Base-by-base conservation (phyloP, 2,329 filamentous ascomycete genomes). In the Cryoendolithus antarcticus region DNA sequence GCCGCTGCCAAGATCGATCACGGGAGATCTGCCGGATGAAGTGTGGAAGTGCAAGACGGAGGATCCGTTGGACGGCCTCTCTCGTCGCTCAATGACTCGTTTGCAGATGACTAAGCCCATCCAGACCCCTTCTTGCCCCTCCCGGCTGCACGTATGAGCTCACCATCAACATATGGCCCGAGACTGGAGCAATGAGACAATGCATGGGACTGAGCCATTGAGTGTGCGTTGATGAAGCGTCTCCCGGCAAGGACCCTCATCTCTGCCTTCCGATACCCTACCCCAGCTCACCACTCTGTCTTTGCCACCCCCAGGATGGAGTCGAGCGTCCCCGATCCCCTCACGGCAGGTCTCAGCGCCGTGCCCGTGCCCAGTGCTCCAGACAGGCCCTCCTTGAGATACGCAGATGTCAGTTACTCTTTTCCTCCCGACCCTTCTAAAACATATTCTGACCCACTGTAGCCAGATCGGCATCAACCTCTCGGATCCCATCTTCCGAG, bases 381-480 rank as follows among this genome's bases (percentile, higher is more conserved):
- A 11, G 12, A 13, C 9, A 21, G 40, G 24, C 39, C 40, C 8
- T 48, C 49, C 46, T 15, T 65, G 57, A 52, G 53, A 48, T 67
- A 65, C 44, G 58, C 63, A 40, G 64, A 67, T 61, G 63, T 67
- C 50, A 53, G 63, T 63, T 42, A 47, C 50, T 3, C 10, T 12
- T n/a, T 33, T 6, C 5, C 12, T 13, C n/a, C 32, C 36, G 41
- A 41, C 29, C 36, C 37, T 34, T 34, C 36, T n/a, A 36, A 24
- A 29, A 13, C 12, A 35, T 19, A 28, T 12, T 30, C 44, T 48
- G 36, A 39, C 31, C 29, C 30, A 42, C 41, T 5, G 40, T 24
- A 46, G 21, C 9, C 50, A 81, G 74, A 75, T 98, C 55, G 91
- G 89, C 42, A 95, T 98, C 69, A 98, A 98, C 61, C 74, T 98